Evolutionary conservation across 805 yeast species (phyloP), one percentile per base, ranked within the genome.

Genomic region (Candida palmyrensis): DNA sequence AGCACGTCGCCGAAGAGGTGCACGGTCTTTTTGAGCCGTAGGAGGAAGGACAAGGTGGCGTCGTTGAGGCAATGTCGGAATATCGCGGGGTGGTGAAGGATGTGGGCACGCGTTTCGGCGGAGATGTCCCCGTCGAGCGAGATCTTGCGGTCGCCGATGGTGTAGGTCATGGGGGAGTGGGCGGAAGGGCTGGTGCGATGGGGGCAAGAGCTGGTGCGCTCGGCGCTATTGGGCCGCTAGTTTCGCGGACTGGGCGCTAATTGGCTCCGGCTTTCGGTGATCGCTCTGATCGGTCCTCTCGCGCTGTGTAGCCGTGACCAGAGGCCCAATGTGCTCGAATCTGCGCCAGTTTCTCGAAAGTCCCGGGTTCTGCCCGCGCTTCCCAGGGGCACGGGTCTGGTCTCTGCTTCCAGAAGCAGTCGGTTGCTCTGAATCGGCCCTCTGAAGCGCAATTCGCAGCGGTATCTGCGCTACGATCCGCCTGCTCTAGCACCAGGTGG

Each of bases 1-100:
- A 64, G 43, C 22, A 62, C 48, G 43, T 66, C 72, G 17, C 50
- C 43, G 39, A 49, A 62, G 17, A 64, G 45, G 40, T 62, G 68
- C 6, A 62, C 43, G n/a, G 60, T 45, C 27, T 52, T 49, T 42
- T 61, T 60, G 20, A 57, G 36, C 27, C 49, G 45, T 14, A 53
- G 42, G 3, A 64, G 38, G 29, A 46, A 54, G 25, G 41, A 45
- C 34, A 45, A 51, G 3, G 55, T 42, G 2, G 59, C 52, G 20
- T 51, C 43, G 39, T 61, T 61, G 18, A 64, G 43, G 41, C 69
- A 63, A 31, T 45, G 48, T 30, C 49, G 49, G 44, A 64, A 61
- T 18, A 62, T 27, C 18, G 48, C 47, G 18, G 49, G 49, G 35
- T 59, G 65, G 2, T 56, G 33, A 5, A 51, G 34, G 17, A 61